Evolutionary conservation across 148 eudicot species (phyloP), one percentile per base, ranked within the genome.

Genomic region (Salicornia ramosissima): DNA sequence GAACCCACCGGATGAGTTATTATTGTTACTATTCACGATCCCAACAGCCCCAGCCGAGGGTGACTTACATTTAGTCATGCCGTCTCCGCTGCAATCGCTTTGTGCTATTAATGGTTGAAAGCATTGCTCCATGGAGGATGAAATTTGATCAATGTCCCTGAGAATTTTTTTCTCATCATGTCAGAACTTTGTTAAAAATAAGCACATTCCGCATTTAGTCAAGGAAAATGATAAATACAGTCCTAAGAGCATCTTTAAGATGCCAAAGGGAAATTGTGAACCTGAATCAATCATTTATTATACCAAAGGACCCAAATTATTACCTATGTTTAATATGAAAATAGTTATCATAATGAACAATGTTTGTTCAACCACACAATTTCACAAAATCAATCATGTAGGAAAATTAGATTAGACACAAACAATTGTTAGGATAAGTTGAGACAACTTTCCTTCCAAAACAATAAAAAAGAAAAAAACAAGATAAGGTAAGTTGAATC

Each of bases 1-100:
- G 25, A 92, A 92, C 19, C 88, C 90, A 55, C 73, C 75, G 0
- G 84, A 75, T 6, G 82, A n/a, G n/a, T 43, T 9, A 43, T 43
- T 18, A 47, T 47, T 47, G 52, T 16, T 34, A 64, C 68, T 79
- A 14, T 74, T 65, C 29, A 81, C 89, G 4, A 71, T 18, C 39
- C 63, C 79, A 26, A 82, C 64, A 6, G 76, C 46, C 34, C 63
- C 72, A 12, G 65, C 67, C 21, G 77, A 59, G 25, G 64, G 47
- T n/a, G 85, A 61, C 69, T 78, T 77, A 70, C 79, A 64, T 59
- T 78, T 83, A 52, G 62, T 73, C 5, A 77, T 0, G n/a, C 77
- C 65, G 56, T 69, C 71, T 67, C 62, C 61, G 15, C 39, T 74
- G 36, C 58, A 65, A 24, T 77, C 52, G 12, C 46, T 34, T 42